Percentiles rank a stretch among this genome's conserved stretches.
phyloP scores from a whole-genome alignment of 2,329 filamentous ascomycete genomes.

The Graphilbum sp. region DNA sequence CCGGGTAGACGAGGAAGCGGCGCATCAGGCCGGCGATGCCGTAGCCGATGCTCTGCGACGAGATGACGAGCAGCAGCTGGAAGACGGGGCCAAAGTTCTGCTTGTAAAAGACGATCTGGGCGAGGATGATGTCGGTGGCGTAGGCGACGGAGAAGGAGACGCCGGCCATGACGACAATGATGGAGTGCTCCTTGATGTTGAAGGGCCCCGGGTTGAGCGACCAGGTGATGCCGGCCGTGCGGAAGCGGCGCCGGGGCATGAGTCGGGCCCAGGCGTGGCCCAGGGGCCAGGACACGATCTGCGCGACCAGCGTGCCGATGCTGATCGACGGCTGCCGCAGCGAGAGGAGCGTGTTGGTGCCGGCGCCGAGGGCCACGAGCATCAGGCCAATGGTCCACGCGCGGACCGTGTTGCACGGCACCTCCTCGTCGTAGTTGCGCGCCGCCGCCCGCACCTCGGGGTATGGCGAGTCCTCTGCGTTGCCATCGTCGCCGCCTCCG shows the following conservation, averaged over 20 bases:
- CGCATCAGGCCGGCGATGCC: conserved; percentile 53
- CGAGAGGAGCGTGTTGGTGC: conserved; percentile 47
- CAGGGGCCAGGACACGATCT: conserved; percentile 47
- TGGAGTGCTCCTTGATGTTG: conserved; percentile 53
- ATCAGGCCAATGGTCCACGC: conserved; percentile 46
- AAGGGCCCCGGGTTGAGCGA: conserved; percentile 52
- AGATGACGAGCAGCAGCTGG: conserved; percentile 49
- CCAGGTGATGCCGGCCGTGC: conserved; percentile 35
- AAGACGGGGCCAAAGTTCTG: conserved; percentile 51
- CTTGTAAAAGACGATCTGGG: conserved; percentile 56
- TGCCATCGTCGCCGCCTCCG: conserved; percentile 13
- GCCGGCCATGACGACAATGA: conserved; percentile 56
- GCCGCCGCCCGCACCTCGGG: conserved; percentile 50
- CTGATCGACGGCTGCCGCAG: conserved; percentile 45
- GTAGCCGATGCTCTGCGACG: conserved; percentile 53
- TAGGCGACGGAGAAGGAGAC: conserved; percentile 56
- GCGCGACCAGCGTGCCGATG: conserved; percentile 43
- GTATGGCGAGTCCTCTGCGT: conserved; percentile 45
- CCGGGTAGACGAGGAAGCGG: conserved; percentile 46
- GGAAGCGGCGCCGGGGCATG: conserved; percentile 32
- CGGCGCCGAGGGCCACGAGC: conserved; percentile 39
- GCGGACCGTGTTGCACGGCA: conserved; percentile 49
- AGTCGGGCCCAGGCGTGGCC: conserved; percentile 43
- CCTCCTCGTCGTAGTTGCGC: conserved; percentile 45
- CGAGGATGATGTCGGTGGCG: conserved; percentile 57